A percentile compares a stretch with the other conserved stretches of the same genome.
Evolutionary conservation across 805 yeast species (phyloP).

Genomic region (Tetrapisispora fleetii): DNA sequence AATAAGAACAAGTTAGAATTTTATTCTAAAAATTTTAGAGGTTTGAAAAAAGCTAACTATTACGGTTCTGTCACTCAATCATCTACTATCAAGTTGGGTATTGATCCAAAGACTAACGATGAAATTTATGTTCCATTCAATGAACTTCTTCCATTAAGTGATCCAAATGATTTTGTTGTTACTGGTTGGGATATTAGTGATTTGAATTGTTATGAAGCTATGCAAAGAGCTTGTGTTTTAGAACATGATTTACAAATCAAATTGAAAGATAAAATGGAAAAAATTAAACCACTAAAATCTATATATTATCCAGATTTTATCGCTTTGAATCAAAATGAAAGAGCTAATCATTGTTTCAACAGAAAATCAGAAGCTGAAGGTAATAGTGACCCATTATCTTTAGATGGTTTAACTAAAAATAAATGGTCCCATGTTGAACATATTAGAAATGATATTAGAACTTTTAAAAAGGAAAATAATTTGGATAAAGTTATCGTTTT

Average conservation of each 20-base stretch:
- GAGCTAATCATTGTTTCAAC: conserved; percentile 82
- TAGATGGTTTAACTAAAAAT: conserved; percentile 42
- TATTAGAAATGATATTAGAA: conserved; percentile 72
- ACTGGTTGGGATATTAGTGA: conserved; percentile 93
- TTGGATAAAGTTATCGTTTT: conserved; percentile 83
- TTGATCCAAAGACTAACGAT: conserved; percentile 60
- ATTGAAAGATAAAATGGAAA: conserved; percentile 52
- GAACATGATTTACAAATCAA: conserved; percentile 77
- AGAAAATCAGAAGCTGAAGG: neutral
- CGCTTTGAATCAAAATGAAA: conserved; percentile 84
- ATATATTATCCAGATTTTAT: conserved; percentile 93
- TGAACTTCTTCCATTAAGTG: conserved; percentile 75
- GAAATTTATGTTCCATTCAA: conserved; percentile 92
- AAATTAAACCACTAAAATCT: conserved; percentile 66
- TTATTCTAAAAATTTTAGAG: conserved; percentile 59
- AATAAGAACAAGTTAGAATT: conserved; percentile 71
- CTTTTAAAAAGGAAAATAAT: conserved; percentile 59
- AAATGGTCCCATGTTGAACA: conserved; percentile 88
- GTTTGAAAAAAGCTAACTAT: conserved; percentile 68
- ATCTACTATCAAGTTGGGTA: conserved; percentile 81
- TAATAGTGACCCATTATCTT: conserved; percentile 25
- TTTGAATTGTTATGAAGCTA: conserved; percentile 61
- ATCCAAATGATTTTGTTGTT: conserved; percentile 82
- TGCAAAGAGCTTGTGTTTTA: conserved; percentile 77
- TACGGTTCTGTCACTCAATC: conserved; percentile 93